A percentile compares a stretch with the other conserved stretches of the same genome.
These are phyloP conservation scores for Protomyces lactucae-debilis DNA, from an alignment of 1,139 yeast species.

Conservation along the genomic window DNA sequence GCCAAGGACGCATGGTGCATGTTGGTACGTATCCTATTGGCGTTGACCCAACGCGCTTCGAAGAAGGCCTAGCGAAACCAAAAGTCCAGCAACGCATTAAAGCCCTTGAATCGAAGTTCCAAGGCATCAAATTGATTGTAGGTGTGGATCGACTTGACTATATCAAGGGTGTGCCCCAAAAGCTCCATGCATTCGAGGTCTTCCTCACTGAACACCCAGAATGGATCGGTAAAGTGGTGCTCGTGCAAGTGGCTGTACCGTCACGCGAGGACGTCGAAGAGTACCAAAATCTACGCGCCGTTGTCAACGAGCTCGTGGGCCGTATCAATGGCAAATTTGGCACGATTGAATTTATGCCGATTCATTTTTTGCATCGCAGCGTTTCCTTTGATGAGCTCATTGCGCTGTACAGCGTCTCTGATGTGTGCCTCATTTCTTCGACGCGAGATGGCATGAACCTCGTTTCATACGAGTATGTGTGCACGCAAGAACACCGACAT, in stretches of 20 bases:
- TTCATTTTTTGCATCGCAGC: conserved; percentile 91
- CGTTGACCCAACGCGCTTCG: conserved; percentile 86
- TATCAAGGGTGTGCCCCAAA: conserved; percentile 96
- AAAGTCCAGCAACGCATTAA: conserved; percentile 61
- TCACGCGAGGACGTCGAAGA: conserved; percentile 98
- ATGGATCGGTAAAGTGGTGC: conserved; percentile 94
- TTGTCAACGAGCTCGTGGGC: conserved; percentile 93
- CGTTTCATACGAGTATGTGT: conserved; percentile 92
- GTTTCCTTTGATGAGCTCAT: conserved; percentile 87
- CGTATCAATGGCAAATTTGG: conserved; percentile 95
- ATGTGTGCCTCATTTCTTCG: conserved; percentile 86
- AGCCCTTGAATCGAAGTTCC: conserved; percentile 58
- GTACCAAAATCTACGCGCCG: conserved; percentile 86
- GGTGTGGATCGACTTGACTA: conserved; percentile 95
- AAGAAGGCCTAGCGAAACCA: conserved; percentile 59
- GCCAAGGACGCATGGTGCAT: conserved; percentile 66
- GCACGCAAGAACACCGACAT: conserved; percentile 81
- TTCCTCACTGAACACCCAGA: conserved; percentile 90
- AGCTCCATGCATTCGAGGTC: conserved; percentile 89
- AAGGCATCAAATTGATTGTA: conserved; percentile 75
- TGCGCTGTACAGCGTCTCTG: conserved; percentile 76
- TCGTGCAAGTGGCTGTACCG: conserved; percentile 97
- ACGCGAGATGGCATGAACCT: conserved; percentile 96
- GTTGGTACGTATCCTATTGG: conserved; percentile 99
- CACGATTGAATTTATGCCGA: conserved; percentile 94